Percentiles rank a stretch among this genome's conserved stretches.
Conservation (phyloP, 768 basidiomycete genomes). For the Leccinum ochraceum region DNA sequence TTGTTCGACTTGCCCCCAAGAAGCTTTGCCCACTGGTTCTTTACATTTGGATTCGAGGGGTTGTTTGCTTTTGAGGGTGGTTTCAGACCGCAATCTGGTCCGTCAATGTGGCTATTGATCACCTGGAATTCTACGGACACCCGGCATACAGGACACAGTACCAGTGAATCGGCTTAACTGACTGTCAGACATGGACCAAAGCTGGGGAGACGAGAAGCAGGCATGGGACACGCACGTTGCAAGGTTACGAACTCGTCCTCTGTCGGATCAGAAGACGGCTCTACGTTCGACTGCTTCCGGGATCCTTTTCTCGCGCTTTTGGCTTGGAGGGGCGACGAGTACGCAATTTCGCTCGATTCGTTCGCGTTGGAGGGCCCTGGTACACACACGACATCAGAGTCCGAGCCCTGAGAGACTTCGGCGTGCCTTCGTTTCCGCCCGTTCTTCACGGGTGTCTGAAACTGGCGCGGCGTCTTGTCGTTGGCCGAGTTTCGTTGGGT, state of each 20-base stretch:
- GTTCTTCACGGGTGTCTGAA: constrained; percentile 20
- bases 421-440: constrained; percentile 40
- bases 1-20: constrained; percentile 35
- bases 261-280: constrained; percentile 33
- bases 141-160: constrained; percentile 66
- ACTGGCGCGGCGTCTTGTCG: constrained; percentile 21
- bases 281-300: constrained; percentile 15
- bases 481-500: not conserved
- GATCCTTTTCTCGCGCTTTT: constrained; percentile 23
- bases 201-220: not conserved
- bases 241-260: constrained; percentile 28
- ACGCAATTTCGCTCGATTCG: constrained; percentile 24
- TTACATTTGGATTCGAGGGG: constrained; percentile 27
- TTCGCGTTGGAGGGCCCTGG: constrained; percentile 32
- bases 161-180: constrained; percentile 36
- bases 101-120: constrained; percentile 70
- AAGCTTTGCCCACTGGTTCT: constrained; percentile 47
- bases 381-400: constrained; percentile 30
- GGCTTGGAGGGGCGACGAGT: constrained; percentile 25
- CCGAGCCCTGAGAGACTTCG: constrained; percentile 22
- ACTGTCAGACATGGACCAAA: constrained; percentile 1
- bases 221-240: constrained; percentile 18
- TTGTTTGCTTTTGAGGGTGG: constrained; percentile 18
- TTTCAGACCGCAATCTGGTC: constrained; percentile 44
- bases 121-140: constrained; percentile 42